These are phyloP conservation scores for Akebia trifoliata DNA, from an alignment of 164 flowering plant genomes.

Conservation along the genomic window DNA sequence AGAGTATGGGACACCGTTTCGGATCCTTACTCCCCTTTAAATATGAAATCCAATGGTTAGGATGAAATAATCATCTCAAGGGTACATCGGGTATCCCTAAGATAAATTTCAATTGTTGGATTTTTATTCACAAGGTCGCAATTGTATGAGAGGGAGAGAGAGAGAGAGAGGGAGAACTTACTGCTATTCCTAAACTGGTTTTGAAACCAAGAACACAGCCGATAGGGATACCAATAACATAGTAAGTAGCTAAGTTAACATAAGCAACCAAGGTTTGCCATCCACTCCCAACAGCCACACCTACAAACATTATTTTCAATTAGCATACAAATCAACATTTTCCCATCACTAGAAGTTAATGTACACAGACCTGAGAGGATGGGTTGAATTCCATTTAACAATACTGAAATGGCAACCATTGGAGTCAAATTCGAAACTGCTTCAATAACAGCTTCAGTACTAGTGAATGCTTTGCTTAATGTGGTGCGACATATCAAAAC, in stretches of 20 bases:
- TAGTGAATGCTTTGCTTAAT: slow-evolving; percentile 52
- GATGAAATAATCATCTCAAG: no score
- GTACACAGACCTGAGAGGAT: slow-evolving; percentile 65
- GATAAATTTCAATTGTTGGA: no score
- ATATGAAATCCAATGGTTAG: no score
- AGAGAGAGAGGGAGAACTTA: slow-evolving; percentile 26
- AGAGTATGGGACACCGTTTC: no score
- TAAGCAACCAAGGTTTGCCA: slow-evolving; percentile 83
- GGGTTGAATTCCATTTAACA: slow-evolving; percentile 70
- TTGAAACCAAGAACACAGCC: slow-evolving; percentile 80
- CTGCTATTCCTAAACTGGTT: slow-evolving; percentile 55
- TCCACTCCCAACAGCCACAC: slow-evolving; percentile 80
- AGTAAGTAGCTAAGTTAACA: slow-evolving; percentile 62
- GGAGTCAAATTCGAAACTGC: slow-evolving; percentile 55
- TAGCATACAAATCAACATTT: background rate
- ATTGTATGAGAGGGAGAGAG: background rate
- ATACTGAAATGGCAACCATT: slow-evolving; percentile 56
- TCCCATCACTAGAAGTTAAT: background rate
- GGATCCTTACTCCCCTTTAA: no score
- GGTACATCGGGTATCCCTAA: no score
- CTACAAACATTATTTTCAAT: slow-evolving; percentile 18
- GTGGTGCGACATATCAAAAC: slow-evolving; percentile 36
- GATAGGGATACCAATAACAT: slow-evolving; percentile 68
- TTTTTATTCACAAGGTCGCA: no score
- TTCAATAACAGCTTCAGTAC: slow-evolving; percentile 34